Evolutionary conservation across 1,139 yeast genomes (phyloP), one percentile per base, ranked within the genome.

Genomic region (Sporopachydermia cereana): DNA sequence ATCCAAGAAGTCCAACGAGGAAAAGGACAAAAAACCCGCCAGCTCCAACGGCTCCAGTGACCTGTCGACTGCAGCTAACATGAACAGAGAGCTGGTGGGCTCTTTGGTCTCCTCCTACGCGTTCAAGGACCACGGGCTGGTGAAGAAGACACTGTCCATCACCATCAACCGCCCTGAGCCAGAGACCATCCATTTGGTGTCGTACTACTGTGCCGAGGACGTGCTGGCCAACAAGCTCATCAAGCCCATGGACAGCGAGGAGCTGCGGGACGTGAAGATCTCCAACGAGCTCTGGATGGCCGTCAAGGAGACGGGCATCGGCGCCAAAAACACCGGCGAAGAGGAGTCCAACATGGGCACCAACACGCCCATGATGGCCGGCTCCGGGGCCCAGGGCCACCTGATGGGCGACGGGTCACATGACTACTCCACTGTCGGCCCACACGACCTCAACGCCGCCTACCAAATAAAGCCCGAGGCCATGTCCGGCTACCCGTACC

Each of bases 101-200:
- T 76, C 82, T 0, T 60, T 77, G 41, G 74, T 74, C 4, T 74
- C 76, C 31, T 71, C 80, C 3, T 79, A 77, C 54, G 80, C 82
- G 3, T 80, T 81, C 57, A 80, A 80, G 56, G 83, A 79, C 47
- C 76, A 76, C 47, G 95, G 95, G 0, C 69, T 88, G 43, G 77
- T 86, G 49, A 88, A 88, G 60, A 86, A 86, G 60, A 84, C 96
- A 0, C 68, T 88, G 51, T 77, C 89, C 3, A 67, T 86, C 17
- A 73, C 75, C 3, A 56, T 65, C 47, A 53, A 60, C 45, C 64
- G 66, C 34, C 53, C 57, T 43, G 58, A 54, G 9, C 46, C 45
- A 39, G 77, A 76, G 53, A 78, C 85, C 0, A 74, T 83, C 47
- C 96, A 89, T 57, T 63, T 88, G 46, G 78, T 88, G 4, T 78